Conservation (phyloP, 106 monocot species). For the Dendrobium huoshanense region DNA sequence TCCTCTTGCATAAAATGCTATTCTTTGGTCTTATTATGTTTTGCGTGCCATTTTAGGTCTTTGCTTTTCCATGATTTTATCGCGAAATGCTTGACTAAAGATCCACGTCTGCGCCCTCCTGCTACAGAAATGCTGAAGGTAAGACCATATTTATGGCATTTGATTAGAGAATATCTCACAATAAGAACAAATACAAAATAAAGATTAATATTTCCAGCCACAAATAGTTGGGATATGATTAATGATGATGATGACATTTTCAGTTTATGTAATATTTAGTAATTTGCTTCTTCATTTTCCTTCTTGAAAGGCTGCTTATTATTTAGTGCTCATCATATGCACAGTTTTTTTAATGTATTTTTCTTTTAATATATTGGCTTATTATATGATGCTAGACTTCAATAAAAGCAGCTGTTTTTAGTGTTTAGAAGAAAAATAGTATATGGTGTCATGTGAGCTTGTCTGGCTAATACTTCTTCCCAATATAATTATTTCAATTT, state of each 20-base stretch:
- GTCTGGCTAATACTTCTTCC: too few relatives aligned
- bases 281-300: neutral
- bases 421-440: neutral
- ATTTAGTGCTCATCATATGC: neutral
- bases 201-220: too few relatives aligned
- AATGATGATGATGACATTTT: too few relatives aligned
- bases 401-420: neutral
- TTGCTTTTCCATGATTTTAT: conserved; percentile 98
- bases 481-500: too few relatives aligned
- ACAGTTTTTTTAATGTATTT: neutral
- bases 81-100: conserved; percentile 97
- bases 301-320: neutral
- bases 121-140: conserved; percentile 98
- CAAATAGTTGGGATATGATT: too few relatives aligned
- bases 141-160: conserved; percentile 4
- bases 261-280: neutral
- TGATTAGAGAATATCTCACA: neutral
- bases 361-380: neutral
- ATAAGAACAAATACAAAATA: neutral
- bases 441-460: neutral
- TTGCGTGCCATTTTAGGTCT: conserved; percentile 48
- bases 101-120: conserved; percentile 79
- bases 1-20: neutral
- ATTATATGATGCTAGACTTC: neutral
- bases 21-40: neutral